These are phyloP conservation scores for Perkinsus olseni DNA, from an alignment of 169 alveolate species.

Conservation along the genomic window DNA sequence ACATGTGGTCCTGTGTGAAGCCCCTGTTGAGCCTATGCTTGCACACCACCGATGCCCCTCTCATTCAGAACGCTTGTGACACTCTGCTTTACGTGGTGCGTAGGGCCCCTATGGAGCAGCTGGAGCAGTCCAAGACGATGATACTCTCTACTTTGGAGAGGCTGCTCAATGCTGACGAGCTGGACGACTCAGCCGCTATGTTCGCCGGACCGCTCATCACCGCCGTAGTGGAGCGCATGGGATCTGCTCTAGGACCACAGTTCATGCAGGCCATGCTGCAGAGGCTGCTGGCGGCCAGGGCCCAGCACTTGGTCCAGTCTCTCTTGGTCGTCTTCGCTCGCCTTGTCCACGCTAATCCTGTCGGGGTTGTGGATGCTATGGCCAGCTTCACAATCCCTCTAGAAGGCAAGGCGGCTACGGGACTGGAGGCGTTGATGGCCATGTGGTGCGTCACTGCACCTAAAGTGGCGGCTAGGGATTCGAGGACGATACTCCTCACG, in stretches of 20 bases:
- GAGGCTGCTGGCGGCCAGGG: not conserved
- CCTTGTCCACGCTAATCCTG: not conserved
- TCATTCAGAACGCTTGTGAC: not conserved
- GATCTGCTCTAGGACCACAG: not conserved
- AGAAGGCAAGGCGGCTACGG: not conserved
- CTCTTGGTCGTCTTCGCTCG: not conserved
- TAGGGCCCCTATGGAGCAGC: not conserved
- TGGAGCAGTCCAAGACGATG: not conserved
- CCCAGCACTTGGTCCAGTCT: not conserved
- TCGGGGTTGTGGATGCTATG: not conserved
- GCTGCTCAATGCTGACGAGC: not conserved
- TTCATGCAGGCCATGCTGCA: not conserved
- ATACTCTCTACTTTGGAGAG: not conserved
- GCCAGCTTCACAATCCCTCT: not conserved
- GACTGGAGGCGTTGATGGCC: not conserved
- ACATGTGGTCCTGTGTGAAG: not conserved
- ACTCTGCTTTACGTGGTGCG: not conserved
- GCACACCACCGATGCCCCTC: not conserved
- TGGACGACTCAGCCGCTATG: not conserved
- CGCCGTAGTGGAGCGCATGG: not conserved
- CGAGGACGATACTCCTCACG: not conserved
- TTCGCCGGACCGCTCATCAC: not conserved
- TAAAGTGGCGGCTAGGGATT: not conserved
- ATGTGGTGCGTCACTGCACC: not conserved
- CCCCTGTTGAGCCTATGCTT: not conserved